Base-by-base conservation (phyloP, 306 rosid genomes). In the Rosa rugosa region DNA sequence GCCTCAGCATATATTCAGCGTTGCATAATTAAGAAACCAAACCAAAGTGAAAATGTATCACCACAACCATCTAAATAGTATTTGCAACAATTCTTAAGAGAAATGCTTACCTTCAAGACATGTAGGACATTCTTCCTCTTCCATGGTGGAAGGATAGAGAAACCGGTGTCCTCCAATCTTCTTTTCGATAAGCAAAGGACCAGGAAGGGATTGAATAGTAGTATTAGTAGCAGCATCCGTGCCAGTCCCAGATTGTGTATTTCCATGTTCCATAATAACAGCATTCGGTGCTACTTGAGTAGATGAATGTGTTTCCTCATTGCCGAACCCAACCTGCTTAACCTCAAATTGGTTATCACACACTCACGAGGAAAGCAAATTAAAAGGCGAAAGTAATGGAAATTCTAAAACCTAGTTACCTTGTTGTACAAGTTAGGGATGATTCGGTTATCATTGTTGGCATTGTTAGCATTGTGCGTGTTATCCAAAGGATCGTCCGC, bases 71-170 rank as follows among this genome's bases (percentile, higher is more conserved):
- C 25, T 56, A 57, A n/a, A 57, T 10, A 56, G 6, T 60, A 1
- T 56, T 8, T 57, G 49, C 40, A 73, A 8, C 23, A 57, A 6
- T 36, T 6, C 34, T 38, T 22, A n/a, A 22, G 18, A 41, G 6
- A 4, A 42, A 42, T 64, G 1, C 42, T 79, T 22, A 71, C 77
- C 82, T 79, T 79, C 77, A 5, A 85, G 67, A 64, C 88, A 87
- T 38, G 74, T 80, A 9, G 91, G 87, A 59, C 91, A 85, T 6
- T 60, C 75, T 22, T 85, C 75, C 22, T 66, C 87, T 38, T 71
- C 82, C 9, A 65, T 63, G 14, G 53, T 38, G 4, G 77, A 67
- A 17, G 23, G 31, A 60, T 60, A 31, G 5, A 62, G 5, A 47
- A 10, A 45, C 31, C 49, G 38, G 3, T 8, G 51, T n/a, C 53